Evolutionary conservation across 2,329 filamentous ascomycete genomes (phyloP).

Genomic region (Pseudonectria buxi): DNA sequence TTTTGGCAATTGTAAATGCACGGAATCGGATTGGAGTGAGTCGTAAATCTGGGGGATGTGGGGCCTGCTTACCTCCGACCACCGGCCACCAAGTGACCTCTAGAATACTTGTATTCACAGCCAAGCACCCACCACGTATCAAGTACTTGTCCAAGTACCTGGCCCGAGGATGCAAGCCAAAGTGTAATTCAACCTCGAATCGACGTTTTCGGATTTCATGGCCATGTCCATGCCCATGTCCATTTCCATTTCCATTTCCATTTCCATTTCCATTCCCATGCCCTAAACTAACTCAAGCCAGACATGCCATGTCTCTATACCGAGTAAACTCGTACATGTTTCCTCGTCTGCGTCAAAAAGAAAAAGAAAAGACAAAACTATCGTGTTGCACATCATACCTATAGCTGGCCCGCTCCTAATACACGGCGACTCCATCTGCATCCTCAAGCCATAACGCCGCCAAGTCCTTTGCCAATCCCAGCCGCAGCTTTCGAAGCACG

Average conservation of each 20-base stretch:
- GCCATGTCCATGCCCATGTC: no score
- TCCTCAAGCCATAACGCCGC: constrained; percentile 63
- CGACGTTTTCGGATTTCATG: no score
- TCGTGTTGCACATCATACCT: constrained; percentile 1
- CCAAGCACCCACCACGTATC: not conserved
- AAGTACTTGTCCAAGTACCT: no score
- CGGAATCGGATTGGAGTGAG: constrained; percentile 28
- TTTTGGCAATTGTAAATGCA: constrained; percentile 30
- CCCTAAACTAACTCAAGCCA: no score
- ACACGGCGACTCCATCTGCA: constrained; percentile 48
- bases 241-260: no score
- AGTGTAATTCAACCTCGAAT: no score
- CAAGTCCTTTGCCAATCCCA: constrained; percentile 69
- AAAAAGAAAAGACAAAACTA: constrained; percentile 3
- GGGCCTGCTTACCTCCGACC: constrained; percentile 16
- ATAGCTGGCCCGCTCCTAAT: constrained; percentile 19
- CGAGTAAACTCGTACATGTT: not conserved
- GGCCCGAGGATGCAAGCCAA: no score
- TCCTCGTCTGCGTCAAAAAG: no score
- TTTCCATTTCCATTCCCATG: no score
- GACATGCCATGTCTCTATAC: no score
- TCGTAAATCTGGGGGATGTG: constrained; percentile 19
- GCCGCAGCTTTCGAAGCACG: constrained; percentile 64
- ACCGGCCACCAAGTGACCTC: constrained; percentile 3
- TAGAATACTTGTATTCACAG: not conserved